Conservation (phyloP, 495 filamentous ascomycete species). For the Amniculicola lignicola region DNA sequence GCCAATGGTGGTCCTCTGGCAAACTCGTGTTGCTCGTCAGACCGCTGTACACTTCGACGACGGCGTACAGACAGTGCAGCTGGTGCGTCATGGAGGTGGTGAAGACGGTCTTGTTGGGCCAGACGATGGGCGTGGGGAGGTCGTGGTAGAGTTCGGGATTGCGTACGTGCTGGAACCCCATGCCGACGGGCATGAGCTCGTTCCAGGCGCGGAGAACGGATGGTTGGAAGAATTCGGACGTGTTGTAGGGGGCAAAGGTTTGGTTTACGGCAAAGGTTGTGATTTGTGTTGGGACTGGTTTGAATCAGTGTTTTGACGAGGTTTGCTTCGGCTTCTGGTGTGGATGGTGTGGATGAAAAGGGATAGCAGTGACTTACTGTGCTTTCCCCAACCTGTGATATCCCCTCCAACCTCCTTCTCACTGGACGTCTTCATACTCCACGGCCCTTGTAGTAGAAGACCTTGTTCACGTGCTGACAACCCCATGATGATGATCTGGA, state of each 20-base stretch:
- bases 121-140: constrained; percentile 47
- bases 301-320: background rate
- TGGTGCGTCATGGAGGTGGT: constrained; percentile 49
- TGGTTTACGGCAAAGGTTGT: constrained; percentile 45
- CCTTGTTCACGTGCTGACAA: constrained; percentile 22
- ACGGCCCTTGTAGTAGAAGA: background rate
- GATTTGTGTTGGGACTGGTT: constrained; percentile 44
- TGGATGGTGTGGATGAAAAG: background rate
- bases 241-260: constrained; percentile 48
- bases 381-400: constrained; percentile 17
- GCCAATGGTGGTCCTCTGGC: constrained; percentile 50
- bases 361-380: constrained; percentile 1
- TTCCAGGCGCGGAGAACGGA: constrained; percentile 46
- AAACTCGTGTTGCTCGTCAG: constrained; percentile 38
- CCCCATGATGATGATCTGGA: constrained; percentile 20
- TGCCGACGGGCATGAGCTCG: constrained; percentile 46
- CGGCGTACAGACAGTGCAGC: constrained; percentile 49
- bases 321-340: background rate
- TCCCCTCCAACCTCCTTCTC: constrained; percentile 20
- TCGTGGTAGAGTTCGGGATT: constrained; percentile 47
- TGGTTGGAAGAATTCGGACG: constrained; percentile 48
- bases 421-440: background rate
- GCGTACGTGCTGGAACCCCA: constrained; percentile 50
- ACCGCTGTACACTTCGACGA: constrained; percentile 48
- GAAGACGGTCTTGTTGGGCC: constrained; percentile 50